These are phyloP conservation scores for Hypoxylon sp. DNA, from an alignment of 2,329 filamentous ascomycete genomes.

Conservation along the genomic window DNA sequence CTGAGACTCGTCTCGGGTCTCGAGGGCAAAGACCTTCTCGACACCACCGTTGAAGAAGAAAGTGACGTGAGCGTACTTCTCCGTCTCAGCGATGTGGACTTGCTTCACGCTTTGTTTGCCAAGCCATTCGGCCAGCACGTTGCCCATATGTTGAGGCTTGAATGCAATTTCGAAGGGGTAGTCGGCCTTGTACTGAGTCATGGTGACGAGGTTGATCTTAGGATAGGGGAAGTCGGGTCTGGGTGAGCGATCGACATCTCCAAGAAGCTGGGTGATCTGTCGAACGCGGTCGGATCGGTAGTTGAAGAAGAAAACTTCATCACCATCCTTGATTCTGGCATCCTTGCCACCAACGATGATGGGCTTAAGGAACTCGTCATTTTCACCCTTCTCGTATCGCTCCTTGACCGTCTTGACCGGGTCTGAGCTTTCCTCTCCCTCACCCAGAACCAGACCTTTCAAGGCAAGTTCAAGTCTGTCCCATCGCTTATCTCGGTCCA, in stretches of 20 bases:
- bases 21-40: conserved; percentile 93
- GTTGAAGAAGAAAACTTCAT: conserved; percentile 99
- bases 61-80: conserved; percentile 99
- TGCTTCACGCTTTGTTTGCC: conserved; percentile 89
- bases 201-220: conserved; percentile 90
- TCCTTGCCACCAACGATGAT: conserved; percentile 93
- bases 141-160: conserved; percentile 93
- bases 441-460: conserved; percentile 84
- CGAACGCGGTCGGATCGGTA: conserved; percentile 98
- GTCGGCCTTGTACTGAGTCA: conserved; percentile 98
- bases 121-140: conserved; percentile 97
- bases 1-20: conserved; percentile 84
- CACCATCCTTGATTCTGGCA: conserved; percentile 85
- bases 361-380: conserved; percentile 97
- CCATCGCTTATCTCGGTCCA: conserved; percentile 99
- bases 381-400: conserved; percentile 87
- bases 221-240: conserved; percentile 92
- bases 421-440: conserved; percentile 86
- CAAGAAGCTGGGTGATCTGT: conserved; percentile 93
- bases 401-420: conserved; percentile 87
- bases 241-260: conserved; percentile 90
- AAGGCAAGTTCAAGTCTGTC: conserved; percentile 90
- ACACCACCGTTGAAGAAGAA: conserved; percentile 99
- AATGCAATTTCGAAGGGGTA: conserved; percentile 94
- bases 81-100: conserved; percentile 96